Base-by-base conservation (phyloP, 805 yeast genomes). In the Saturnispora galanensis region DNA sequence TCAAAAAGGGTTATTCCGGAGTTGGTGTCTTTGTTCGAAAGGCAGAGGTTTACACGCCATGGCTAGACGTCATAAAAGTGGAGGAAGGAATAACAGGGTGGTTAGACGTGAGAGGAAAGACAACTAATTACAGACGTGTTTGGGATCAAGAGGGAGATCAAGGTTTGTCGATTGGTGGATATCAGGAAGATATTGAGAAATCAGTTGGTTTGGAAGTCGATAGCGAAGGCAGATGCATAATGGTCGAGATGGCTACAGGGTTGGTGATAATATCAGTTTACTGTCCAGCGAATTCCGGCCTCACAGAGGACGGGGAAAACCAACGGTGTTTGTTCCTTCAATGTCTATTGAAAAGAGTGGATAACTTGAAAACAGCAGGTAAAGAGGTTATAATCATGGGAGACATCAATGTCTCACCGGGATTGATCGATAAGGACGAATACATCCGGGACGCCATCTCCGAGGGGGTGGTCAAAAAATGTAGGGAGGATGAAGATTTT, bases 51-150 rank as follows among this genome's bases (percentile, higher is more conserved):
- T 31, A 18, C 26, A 39, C 13, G 8, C 35, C 35, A 10, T 39
- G 42, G 35, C 57, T 88, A 21, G 63, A 69, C 2, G 86, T 87
- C 1, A 41, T 73, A 3, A 77, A 74, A 50, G 96, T 89, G 0
- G 97, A 93, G 57, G 96, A 90, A 60, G 98, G 98, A 0, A 67
- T 93, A 7, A 83, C 96, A 0, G 98, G 97, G 0, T 63, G 66
- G 48, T 57, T 78, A 28, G 52, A 52, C 29, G 41, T 51, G 16
- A 52, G 51, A n/a, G 39, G 39, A 8, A 47, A 54, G 10, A 30
- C 36, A 3, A 17, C 16, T 1, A 53, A 53, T 4, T 62, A 58
- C 53, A 47, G 61, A 28, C 65, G 64, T 13, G 50, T 62, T 12
- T 44, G 48, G 18, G 48, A 47, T 7, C 38, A 32, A 21, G 38